A percentile compares a stretch with the other conserved stretches of the same genome.
Conservation (phyloP, 202 grass and related monocot species). For the Musa balbisiana region DNA sequence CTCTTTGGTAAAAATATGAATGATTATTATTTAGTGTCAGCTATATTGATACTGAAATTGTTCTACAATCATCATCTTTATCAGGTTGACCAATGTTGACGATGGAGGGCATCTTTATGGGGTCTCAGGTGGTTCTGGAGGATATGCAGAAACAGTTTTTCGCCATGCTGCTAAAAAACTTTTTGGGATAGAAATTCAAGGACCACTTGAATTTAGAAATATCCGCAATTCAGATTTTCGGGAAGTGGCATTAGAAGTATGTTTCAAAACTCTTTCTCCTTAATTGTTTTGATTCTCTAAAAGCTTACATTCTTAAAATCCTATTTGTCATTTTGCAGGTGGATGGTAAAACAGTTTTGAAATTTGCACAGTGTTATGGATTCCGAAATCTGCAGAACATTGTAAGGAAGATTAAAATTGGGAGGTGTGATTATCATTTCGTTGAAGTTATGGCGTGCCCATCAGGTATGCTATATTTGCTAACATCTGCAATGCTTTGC, state of each 20-base stretch:
- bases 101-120: conserved; percentile 72
- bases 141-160: conserved; percentile 74
- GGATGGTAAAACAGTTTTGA: conserved; percentile 65
- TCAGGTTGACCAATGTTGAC: conserved; percentile 86
- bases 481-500: background rate
- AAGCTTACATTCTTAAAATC: background rate
- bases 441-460: conserved; percentile 95
- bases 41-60: background rate
- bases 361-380: conserved; percentile 86
- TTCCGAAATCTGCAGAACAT: conserved; percentile 88
- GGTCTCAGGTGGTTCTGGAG: conserved; percentile 78
- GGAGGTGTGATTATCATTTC: conserved; percentile 86
- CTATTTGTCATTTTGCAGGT: conserved; percentile 42
- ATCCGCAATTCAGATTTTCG: conserved; percentile 75
- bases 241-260: conserved; percentile 62
- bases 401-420: conserved; percentile 82
- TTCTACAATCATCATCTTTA: background rate
- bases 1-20: background rate
- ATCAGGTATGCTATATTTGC: conserved; percentile 49
- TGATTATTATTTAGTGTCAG: background rate
- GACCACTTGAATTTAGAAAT: conserved; percentile 49
- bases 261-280: background rate
- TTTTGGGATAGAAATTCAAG: conserved; percentile 60
- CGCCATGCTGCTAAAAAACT: conserved; percentile 52
- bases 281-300: background rate